Conservation (phyloP, 176 grass and related monocot species). For the Poa pratensis region DNA sequence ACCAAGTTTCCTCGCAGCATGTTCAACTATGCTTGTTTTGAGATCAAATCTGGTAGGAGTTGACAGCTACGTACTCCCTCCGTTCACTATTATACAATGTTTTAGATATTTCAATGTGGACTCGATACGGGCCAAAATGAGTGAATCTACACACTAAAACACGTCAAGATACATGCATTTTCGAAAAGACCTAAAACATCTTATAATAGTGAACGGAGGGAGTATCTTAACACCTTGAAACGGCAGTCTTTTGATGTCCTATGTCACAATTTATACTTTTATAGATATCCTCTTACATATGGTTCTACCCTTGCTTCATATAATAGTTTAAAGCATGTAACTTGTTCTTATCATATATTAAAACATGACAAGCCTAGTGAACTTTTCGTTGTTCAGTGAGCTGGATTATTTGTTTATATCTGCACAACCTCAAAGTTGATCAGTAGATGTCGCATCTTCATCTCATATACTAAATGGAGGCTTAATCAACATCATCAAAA, state of each 20-base stretch:
- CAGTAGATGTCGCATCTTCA: constrained; percentile 4
- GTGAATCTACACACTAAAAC: no score
- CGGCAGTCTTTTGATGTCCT: neutral
- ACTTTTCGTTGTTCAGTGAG: neutral
- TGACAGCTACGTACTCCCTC: neutral
- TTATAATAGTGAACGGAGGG: no score
- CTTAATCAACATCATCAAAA: neutral
- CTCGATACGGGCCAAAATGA: no score
- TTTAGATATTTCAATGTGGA: no score
- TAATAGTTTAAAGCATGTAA: constrained; percentile 6
- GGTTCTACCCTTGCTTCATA: neutral
- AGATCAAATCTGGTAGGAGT: constrained; percentile 17
- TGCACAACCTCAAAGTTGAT: neutral
- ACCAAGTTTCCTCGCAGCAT: neutral
- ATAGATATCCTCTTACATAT: neutral
- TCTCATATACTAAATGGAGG: neutral
- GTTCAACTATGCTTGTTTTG: neutral
- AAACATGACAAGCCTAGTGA: neutral
- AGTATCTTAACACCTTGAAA: neutral
- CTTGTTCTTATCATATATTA: neutral
- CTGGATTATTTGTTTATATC: neutral
- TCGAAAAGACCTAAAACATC: no score
- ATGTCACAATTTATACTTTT: neutral
- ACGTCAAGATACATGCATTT: no score
- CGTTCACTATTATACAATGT: no score